phyloP scores from a whole-genome alignment of 768 basidiomycete species.

The Jaapia argillacea region DNA sequence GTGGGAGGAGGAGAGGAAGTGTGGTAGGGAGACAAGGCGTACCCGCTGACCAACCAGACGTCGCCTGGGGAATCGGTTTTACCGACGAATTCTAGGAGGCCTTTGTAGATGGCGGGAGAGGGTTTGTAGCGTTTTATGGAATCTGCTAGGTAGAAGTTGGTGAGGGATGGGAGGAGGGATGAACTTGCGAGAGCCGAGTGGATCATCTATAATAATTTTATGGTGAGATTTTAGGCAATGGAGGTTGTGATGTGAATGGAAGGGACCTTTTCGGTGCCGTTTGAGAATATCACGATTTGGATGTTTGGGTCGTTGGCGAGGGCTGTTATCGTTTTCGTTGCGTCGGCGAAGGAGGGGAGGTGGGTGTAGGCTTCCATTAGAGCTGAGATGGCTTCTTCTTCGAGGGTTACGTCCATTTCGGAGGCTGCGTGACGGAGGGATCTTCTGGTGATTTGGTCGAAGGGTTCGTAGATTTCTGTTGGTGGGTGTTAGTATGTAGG shows the following conservation, averaged over 20 bases:
- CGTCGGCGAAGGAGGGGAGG: conserved; percentile 16
- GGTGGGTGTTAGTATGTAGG: too few species aligned
- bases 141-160: conserved; percentile 12
- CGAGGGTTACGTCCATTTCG: conserved; percentile 7
- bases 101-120: conserved; percentile 13
- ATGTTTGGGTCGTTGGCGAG: conserved; percentile 8
- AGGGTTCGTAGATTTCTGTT: conserved; percentile 18
- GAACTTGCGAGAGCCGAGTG: background rate
- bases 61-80: conserved; percentile 7
- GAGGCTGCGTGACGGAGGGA: conserved; percentile 15
- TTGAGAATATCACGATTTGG: conserved; percentile 16
- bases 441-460: conserved; percentile 15
- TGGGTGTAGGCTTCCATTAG: conserved; percentile 15
- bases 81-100: conserved; percentile 8
- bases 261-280: conserved; percentile 10
- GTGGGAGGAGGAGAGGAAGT: background rate
- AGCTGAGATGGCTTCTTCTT: conserved; percentile 2
- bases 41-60: conserved; percentile 24
- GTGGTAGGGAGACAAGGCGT: conserved; percentile 4
- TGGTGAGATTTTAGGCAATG: background rate
- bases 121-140: conserved; percentile 17
- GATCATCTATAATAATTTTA: background rate
- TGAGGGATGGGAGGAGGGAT: background rate
- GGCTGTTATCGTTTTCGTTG: conserved; percentile 8
- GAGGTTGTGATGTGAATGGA: background rate